Base-by-base conservation (phyloP, 2,329 filamentous ascomycete species). In the Fusarium globosum region DNA sequence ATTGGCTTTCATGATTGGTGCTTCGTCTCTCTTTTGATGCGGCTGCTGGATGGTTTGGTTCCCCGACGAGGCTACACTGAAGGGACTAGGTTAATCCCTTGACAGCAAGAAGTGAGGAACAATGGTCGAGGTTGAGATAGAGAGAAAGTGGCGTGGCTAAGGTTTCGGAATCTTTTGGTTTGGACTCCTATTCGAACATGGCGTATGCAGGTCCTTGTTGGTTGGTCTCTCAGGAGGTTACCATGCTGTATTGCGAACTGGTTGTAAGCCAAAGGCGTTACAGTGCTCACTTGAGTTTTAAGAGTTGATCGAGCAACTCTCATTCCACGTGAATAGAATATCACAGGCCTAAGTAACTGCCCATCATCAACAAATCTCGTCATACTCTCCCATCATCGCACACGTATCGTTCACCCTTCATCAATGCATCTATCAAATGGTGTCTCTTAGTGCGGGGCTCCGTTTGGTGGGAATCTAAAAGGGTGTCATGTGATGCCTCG, bases 1-100 rank as follows among this genome's bases (percentile, higher is more conserved):
- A 78, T 78, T 78, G 75, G 52, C 42, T 18, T 12, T 49, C 18
- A n/a, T 74, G 75, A 78, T 78, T 78, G 76, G 76, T 36, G 23
- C 49, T 28, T 38, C 49, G 8, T 55, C 26, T 53, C 35, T 66
- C 30, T 35, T 36, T 26, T 35, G 21, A 36, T 61, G 56, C 56
- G 38, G 52, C 56, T 45, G 65, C 51, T 63, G 46, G 59, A 58
- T 41, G 36, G 35, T 53, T 46, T 48, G 46, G 55, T 57, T 55
- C 48, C 59, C 51, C 45, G 30, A 42, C 38, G n/a, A 67, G 52
- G 41, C 60, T 59, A 45, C 45, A 39, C 53, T 14, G 18, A 30
- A 35, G 36, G 23, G 33, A 52, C 36, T 59, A 55, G 57, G 55
- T 42, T 63, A 51, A 51, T 58, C 30, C 69, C 66, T 71, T 65